Evolutionary conservation across 2,329 filamentous ascomycete genomes (phyloP).

Genomic region (Sclerotinia spermophila): DNA sequence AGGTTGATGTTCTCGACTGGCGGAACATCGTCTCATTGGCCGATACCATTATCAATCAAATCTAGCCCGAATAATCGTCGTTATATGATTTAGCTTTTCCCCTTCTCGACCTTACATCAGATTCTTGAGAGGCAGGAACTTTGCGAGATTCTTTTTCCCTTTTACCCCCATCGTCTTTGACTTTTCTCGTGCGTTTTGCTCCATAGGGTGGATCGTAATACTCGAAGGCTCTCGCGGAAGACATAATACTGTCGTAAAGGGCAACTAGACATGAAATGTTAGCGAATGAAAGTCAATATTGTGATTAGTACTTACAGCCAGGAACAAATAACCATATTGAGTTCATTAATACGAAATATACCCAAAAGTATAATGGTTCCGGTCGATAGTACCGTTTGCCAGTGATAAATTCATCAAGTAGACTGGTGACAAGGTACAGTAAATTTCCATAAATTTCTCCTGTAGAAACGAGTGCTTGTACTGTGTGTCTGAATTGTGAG

Average conservation of each 20-base stretch:
- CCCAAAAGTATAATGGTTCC: slow-evolving; percentile 59
- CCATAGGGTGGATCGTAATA: not conserved
- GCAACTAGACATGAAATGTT: slow-evolving; percentile 12
- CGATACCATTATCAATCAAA: too few relatives aligned
- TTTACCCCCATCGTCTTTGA: not conserved
- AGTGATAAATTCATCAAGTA: slow-evolving; percentile 45
- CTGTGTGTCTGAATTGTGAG: slow-evolving; percentile 47
- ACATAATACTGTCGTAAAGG: slow-evolving; percentile 29
- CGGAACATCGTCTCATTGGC: not conserved
- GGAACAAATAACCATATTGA: slow-evolving; percentile 58
- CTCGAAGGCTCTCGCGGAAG: slow-evolving; percentile 29
- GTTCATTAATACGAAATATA: slow-evolving; percentile 61
- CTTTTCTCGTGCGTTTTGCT: not conserved
- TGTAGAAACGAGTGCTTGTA: slow-evolving; percentile 43
- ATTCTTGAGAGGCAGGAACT: slow-evolving; percentile 3
- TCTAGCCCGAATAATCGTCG: slow-evolving; percentile 5
- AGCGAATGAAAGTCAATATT: not conserved
- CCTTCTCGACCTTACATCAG: slow-evolving; percentile 2
- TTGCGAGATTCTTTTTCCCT: slow-evolving; percentile 7
- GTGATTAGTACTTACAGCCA: slow-evolving; percentile 41
- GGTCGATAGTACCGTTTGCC: slow-evolving; percentile 54
- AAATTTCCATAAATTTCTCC: slow-evolving; percentile 47
- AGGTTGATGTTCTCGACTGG: not conserved
- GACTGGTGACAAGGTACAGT: slow-evolving; percentile 58
- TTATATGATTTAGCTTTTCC: slow-evolving; percentile 5